These are phyloP conservation scores for Scheffersomyces coipomensis DNA, from an alignment of 805 yeast genomes.

Conservation along the genomic window DNA sequence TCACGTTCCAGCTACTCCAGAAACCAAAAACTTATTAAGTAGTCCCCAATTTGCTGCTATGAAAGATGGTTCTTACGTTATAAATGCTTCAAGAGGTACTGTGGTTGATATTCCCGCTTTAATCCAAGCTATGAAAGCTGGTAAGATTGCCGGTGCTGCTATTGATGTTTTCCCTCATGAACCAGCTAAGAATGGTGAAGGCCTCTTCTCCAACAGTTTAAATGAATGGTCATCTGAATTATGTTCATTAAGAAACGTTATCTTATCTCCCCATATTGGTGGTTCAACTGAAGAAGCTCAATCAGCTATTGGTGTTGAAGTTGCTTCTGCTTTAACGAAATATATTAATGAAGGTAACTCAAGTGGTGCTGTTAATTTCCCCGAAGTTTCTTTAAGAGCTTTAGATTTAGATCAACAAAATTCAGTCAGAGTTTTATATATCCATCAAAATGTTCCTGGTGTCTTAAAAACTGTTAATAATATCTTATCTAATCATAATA, in stretches of 20 bases:
- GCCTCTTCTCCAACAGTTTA: slow-evolving; percentile 66
- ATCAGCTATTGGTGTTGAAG: slow-evolving; percentile 95
- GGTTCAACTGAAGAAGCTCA: slow-evolving; percentile 99
- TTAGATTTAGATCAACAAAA: slow-evolving; percentile 83
- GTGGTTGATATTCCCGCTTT: slow-evolving; percentile 96
- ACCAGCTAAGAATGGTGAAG: slow-evolving; percentile 95
- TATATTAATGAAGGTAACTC: slow-evolving; percentile 96
- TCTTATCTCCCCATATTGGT: slow-evolving; percentile 96
- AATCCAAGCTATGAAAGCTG: slow-evolving; percentile 85
- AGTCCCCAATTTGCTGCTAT: slow-evolving; percentile 91
- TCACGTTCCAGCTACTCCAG: slow-evolving; percentile 94
- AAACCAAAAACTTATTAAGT: slow-evolving; percentile 86
- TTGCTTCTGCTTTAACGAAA: slow-evolving; percentile 77
- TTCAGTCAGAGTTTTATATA: slow-evolving; percentile 89
- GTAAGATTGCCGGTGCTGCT: slow-evolving; percentile 96
- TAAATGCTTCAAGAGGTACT: slow-evolving; percentile 97
- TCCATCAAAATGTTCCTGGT: slow-evolving; percentile 98
- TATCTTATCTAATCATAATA: slow-evolving; percentile 89
- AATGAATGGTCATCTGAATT: slow-evolving; percentile 85
- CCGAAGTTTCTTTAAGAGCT: slow-evolving; percentile 91
- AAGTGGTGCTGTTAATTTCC: slow-evolving; percentile 96
- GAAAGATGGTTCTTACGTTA: slow-evolving; percentile 93
- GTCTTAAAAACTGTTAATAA: slow-evolving; percentile 96
- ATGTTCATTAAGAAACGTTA: slow-evolving; percentile 78
- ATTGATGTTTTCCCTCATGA: slow-evolving; percentile 95